Percentiles rank a stretch among this genome's conserved stretches.
phyloP scores from a whole-genome alignment of 768 basidiomycete genomes.

The Amanita polypyramis region DNA sequence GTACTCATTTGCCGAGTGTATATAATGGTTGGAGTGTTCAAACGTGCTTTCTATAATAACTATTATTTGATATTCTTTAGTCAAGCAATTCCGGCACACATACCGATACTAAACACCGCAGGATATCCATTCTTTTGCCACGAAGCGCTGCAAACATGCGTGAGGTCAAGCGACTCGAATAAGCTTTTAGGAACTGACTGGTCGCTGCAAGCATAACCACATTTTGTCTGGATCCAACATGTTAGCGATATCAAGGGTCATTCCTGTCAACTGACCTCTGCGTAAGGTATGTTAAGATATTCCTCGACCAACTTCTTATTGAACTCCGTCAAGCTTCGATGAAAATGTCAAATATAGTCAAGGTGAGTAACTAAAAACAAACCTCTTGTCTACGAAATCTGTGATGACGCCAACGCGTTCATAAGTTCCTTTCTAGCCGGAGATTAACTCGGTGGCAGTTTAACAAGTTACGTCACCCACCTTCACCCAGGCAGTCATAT shows the following conservation, averaged over 20 bases:
- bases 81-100: constrained; percentile 15
- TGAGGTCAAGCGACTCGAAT: constrained; percentile 19
- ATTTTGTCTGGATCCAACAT: constrained; percentile 49
- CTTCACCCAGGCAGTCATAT: constrained; percentile 96
- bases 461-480: constrained; percentile 22
- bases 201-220: constrained; percentile 92
- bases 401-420: constrained; percentile 80
- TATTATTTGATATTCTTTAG: constrained; percentile 10
- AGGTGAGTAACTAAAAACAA: constrained; percentile 22
- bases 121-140: constrained; percentile 85
- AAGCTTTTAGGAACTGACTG: constrained; percentile 41
- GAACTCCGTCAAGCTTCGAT: constrained; percentile 61
- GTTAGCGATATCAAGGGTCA: constrained; percentile 8
- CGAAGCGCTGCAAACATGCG: constrained; percentile 39
- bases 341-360: constrained; percentile 7
- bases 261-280: constrained; percentile 28
- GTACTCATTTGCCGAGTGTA: constrained; percentile 76
- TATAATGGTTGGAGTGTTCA: constrained; percentile 71
- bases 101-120: constrained; percentile 75
- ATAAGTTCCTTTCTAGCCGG: constrained; percentile 44
- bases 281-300: constrained; percentile 81
- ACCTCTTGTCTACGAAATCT: constrained; percentile 61
- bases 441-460: constrained; percentile 10
- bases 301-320: constrained; percentile 67
- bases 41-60: constrained; percentile 50